Evolutionary conservation across 768 basidiomycete genomes (phyloP).

Genomic region (Amanita inopinata): DNA sequence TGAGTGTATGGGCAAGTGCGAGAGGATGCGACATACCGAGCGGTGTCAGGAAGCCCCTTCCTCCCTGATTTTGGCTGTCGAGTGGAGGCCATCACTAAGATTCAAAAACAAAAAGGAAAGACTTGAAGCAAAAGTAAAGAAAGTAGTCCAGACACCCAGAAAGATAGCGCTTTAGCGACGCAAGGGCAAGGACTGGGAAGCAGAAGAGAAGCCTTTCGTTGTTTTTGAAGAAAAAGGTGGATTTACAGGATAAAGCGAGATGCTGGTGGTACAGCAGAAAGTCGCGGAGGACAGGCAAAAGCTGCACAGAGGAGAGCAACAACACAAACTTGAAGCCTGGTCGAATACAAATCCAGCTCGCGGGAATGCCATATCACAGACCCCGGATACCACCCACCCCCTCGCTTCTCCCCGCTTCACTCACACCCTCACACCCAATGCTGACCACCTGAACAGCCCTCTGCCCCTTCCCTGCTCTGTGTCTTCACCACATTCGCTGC

Average conservation of each 20-base stretch:
- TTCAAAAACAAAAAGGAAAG: conserved; percentile 22
- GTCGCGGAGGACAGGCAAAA: conserved; percentile 10
- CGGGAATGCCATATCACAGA: conserved; percentile 2
- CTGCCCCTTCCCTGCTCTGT: not conserved
- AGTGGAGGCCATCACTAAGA: conserved; percentile 47
- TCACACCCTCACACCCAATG: not conserved
- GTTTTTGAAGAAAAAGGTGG: conserved; percentile 12
- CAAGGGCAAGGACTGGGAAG: conserved; percentile 2
- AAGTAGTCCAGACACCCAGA: conserved; percentile 31
- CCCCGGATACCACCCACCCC: conserved; percentile 9
- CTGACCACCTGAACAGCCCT: not conserved
- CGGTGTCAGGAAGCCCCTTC: conserved; percentile 53
- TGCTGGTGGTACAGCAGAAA: conserved; percentile 12
- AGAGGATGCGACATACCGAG: conserved; percentile 29
- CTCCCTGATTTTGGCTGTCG: conserved; percentile 55
- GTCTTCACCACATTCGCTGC: not conserved
- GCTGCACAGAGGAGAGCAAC: conserved; percentile 12
- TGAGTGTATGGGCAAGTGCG: conserved; percentile 13
- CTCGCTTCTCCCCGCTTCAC: not conserved
- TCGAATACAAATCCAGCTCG: conserved; percentile 3
- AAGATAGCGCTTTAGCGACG: conserved; percentile 18
- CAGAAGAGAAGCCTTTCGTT: conserved; percentile 3
- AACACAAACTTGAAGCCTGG: conserved; percentile 5
- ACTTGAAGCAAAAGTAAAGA: conserved; percentile 19
- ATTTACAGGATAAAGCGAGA: conserved; percentile 13